Evolutionary conservation across 2,329 filamentous ascomycete genomes (phyloP).

Genomic region (Pyrenochaeta sp.): DNA sequence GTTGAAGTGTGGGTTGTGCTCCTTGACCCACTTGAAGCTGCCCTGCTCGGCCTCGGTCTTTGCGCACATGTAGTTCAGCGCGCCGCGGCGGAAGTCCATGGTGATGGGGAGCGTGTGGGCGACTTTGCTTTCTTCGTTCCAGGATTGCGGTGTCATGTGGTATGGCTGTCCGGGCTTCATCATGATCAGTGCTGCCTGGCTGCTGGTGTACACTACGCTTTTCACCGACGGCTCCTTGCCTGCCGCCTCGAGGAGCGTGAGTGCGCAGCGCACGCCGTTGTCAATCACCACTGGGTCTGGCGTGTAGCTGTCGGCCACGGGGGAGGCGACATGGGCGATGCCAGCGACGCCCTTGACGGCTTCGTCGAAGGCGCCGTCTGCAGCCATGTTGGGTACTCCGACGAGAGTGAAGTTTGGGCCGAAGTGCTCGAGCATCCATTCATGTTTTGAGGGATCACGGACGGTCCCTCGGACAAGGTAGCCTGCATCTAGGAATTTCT

Average conservation of each 20-base stretch:
- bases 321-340: slow-evolving; percentile 53
- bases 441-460: slow-evolving; percentile 34
- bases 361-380: slow-evolving; percentile 49
- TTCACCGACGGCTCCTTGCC: slow-evolving; percentile 50
- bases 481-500: slow-evolving; percentile 52
- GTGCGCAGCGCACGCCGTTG: slow-evolving; percentile 41
- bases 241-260: slow-evolving; percentile 49
- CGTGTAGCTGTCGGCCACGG: slow-evolving; percentile 40
- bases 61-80: slow-evolving; percentile 48
- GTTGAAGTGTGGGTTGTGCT: slow-evolving; percentile 52
- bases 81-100: slow-evolving; percentile 15
- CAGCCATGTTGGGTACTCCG: slow-evolving; percentile 49
- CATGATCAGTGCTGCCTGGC: slow-evolving; percentile 41
- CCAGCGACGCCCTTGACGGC: slow-evolving; percentile 50
- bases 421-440: slow-evolving; percentile 19
- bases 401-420: slow-evolving; percentile 48
- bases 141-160: slow-evolving; percentile 38
- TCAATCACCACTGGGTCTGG: slow-evolving; percentile 55
- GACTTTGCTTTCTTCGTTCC: slow-evolving; percentile 41
- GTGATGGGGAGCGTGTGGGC: slow-evolving; percentile 40
- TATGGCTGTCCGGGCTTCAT: slow-evolving; percentile 41
- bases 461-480: slow-evolving; percentile 58
- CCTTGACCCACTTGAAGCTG: slow-evolving; percentile 53
- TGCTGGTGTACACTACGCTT: slow-evolving; percentile 51
- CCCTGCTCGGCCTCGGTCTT: slow-evolving; percentile 54